A percentile compares a stretch with the other conserved stretches of the same genome.
These are phyloP conservation scores for Staphylotrichum longicolle DNA, from an alignment of 495 filamentous ascomycete genomes.

Conservation along the genomic window DNA sequence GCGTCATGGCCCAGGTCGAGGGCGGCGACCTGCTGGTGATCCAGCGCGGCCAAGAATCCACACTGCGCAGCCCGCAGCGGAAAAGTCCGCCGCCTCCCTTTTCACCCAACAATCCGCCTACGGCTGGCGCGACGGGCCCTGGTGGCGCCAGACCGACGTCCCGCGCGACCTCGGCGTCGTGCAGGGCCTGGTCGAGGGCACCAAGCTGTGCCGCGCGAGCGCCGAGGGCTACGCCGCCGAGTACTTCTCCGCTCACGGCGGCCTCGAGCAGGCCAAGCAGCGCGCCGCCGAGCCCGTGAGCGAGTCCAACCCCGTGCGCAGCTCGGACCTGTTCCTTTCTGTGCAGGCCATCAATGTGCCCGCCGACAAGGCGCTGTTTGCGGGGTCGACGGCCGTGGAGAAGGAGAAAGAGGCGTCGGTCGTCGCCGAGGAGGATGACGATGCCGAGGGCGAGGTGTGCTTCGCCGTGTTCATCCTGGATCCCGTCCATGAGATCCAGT, in stretches of 20 bases:
- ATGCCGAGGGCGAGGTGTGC: conserved; percentile 55
- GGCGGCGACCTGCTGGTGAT: conserved; percentile 96
- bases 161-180: conserved; percentile 78
- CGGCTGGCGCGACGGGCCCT: conserved; percentile 89
- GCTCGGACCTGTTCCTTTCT: conserved; percentile 90
- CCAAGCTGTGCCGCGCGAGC: conserved; percentile 81
- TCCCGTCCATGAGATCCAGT: conserved; percentile 87
- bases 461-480: conserved; percentile 94
- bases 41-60: conserved; percentile 84
- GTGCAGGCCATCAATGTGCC: conserved; percentile 77
- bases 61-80: conserved; percentile 61
- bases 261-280: conserved; percentile 75
- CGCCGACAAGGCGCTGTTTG: conserved; percentile 65
- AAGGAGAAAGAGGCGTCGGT: conserved; percentile 52
- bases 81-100: conserved; percentile 42
- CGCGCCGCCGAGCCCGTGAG: conserved; percentile 68
- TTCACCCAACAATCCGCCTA: conserved; percentile 49
- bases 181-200: conserved; percentile 76
- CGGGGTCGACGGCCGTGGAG: conserved; percentile 43
- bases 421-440: conserved; percentile 50
- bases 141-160: conserved; percentile 77
- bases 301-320: conserved; percentile 85
- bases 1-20: conserved; percentile 98
- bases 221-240: conserved; percentile 85
- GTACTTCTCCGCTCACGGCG: conserved; percentile 72